Base-by-base conservation (phyloP, 345 rosid genomes). In the Capsella bursapastoris region DNA sequence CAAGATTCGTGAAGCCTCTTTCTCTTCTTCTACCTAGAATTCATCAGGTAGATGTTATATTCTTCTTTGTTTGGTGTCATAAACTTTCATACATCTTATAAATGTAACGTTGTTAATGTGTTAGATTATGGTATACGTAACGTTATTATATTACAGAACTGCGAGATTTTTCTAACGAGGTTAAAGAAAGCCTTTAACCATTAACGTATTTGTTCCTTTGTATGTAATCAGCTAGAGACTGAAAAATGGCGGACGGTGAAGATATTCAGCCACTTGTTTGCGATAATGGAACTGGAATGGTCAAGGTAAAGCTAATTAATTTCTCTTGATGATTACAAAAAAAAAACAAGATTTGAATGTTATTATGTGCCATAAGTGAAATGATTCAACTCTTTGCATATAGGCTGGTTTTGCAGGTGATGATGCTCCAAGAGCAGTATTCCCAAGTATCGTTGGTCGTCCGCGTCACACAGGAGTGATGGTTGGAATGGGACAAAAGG, bases 371-470 rank as follows among this genome's bases (percentile, higher is more conserved):
- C 66, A 47, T 51, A 43, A 63, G 16, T 73, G 10, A 16, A 40
- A 12, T 14, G 16, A 18, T 35, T 13, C 10, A 64, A 18, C 12
- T 50, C 8, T 27, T n/a, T 76, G 16, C 27, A 4, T 37, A 3
- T 78, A 86, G 92, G 92, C 90, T 63, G 90, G 88, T 60, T 88
- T 88, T 75, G 90, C 87, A 25, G 90, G 92, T 16, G 90, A 88
- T 68, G 92, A 88, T 82, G 92, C 92, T 51, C 90, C 90, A 40
- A 84, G 90, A 81, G 90, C 90, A 14, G 90, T 88, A 68, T 86
- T 88, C 71, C 90, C 92, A 44, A 88, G 92, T 79, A 84, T 86
- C 58, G 85, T 86, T 66, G 87, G 89, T 1, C 89, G 87, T 68
- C 89, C 89, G 43, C 88, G 88, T 37, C 86, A 86, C 82, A 86